A percentile compares a stretch with the other conserved stretches of the same genome.
Conservation (phyloP, 2,329 filamentous ascomycete genomes). For the Xylariaceae sp. region DNA sequence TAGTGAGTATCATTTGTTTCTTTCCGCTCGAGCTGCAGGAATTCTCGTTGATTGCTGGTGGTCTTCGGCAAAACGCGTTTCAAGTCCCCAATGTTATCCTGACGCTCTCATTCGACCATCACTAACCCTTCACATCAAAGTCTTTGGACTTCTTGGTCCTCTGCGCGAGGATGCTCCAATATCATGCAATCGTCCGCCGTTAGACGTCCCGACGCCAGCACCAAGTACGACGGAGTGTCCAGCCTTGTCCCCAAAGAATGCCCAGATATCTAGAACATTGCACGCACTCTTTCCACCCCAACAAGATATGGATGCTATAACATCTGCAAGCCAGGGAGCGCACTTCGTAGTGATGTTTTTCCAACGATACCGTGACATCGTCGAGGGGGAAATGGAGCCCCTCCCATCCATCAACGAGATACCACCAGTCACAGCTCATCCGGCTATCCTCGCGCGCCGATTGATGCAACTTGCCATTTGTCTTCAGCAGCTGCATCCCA, state of each 20-base stretch:
- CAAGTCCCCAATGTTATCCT: no score
- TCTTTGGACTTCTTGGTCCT: constrained; percentile 26
- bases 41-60: no score
- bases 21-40: no score
- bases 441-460: constrained; percentile 43
- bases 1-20: neutral
- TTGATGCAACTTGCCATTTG: constrained; percentile 42
- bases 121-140: neutral
- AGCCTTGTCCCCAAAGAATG: constrained; percentile 24
- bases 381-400: constrained; percentile 24
- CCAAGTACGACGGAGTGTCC: constrained; percentile 20
- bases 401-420: constrained; percentile 21
- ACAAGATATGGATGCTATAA: constrained; percentile 32
- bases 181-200: neutral
- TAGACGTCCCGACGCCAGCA: constrained; percentile 14
- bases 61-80: no score
- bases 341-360: constrained; percentile 30
- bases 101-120: neutral
- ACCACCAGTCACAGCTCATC: constrained; percentile 39
- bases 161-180: constrained; percentile 7
- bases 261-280: constrained; percentile 31
- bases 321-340: constrained; percentile 23
- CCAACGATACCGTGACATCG: constrained; percentile 18
- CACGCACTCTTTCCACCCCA: constrained; percentile 33
- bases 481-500: constrained; percentile 40